Conservation (phyloP, 1,284 basidiomycete species). For the Ganoderma lucidum region DNA sequence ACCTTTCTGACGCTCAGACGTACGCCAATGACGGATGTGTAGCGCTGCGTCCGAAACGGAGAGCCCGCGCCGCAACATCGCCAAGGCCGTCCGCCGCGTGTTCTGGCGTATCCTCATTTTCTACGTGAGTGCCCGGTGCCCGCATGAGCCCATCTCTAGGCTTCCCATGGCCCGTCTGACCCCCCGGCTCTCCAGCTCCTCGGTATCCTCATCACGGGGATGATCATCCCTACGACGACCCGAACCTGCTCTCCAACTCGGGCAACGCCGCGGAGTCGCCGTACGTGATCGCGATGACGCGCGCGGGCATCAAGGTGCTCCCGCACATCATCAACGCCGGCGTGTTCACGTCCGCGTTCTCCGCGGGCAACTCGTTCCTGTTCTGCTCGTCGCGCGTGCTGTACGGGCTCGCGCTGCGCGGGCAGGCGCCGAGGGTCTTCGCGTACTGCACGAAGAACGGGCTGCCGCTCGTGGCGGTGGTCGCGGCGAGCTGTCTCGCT, state of each 20-base stretch:
- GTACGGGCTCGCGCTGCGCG: no score
- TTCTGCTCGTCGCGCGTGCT: no score
- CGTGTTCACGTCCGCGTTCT: slow-evolving; percentile 81
- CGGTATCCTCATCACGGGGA: no score
- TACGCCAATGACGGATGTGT: background rate
- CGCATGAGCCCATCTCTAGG: background rate
- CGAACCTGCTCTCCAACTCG: slow-evolving; percentile 58
- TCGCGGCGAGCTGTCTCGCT: no score
- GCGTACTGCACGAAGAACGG: no score
- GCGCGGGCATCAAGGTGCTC: slow-evolving; percentile 78
- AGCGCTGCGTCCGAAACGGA: slow-evolving; percentile 79
- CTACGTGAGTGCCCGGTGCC: slow-evolving; percentile 58
- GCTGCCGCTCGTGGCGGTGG: no score
- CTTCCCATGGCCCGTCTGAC: no score
- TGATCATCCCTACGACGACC: no score
- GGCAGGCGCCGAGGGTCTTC: no score
- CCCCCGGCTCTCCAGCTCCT: no score
- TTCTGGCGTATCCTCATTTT: slow-evolving; percentile 84
- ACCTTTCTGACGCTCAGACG: background rate
- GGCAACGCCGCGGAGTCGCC: slow-evolving; percentile 75
- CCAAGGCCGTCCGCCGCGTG: slow-evolving; percentile 81
- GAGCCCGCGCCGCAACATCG: slow-evolving; percentile 81
- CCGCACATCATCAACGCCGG: slow-evolving; percentile 76
- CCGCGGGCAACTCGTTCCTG: slow-evolving; percentile 82
- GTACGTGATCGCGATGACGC: slow-evolving; percentile 85